Base-by-base conservation (phyloP, 768 basidiomycete genomes). In the Serpula lacrymans region DNA sequence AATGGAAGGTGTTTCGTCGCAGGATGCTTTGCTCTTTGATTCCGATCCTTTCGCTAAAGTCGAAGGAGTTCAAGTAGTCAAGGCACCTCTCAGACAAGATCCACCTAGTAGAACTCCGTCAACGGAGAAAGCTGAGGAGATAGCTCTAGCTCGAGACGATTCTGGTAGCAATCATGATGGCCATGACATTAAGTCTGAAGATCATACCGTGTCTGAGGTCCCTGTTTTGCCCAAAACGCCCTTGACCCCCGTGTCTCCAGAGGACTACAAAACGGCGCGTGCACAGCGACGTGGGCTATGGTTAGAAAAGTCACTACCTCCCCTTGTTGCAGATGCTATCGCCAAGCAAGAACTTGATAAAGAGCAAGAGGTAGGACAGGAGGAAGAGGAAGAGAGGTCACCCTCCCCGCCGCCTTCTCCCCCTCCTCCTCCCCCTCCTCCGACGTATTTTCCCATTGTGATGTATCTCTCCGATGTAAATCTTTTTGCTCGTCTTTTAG, bases 401-500 rank as follows among this genome's bases (percentile, higher is more conserved):
- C 34, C n/a, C 20, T 50, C 47, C 10, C 55, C 52, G 16, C 43
- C 21, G 8, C 37, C 42, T 21, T 50, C 58, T 11, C 48, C 48
- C 33, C 57, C 54, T 3, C 44, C 54, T 4, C 57, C 47, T 5
- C 48, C 53, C 33, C 14, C 14, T n/a, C 31, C 31, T 14, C 59
- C 59, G 5, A 50, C 52, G 2, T 55, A 64, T 21, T 80, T 80
- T 49, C 77, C 80, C 0, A 58, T 92, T 24, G 57, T 66, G n/a
- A 48, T 60, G 4, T 84, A 85, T 57, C 56, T 91, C 26, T 52
- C 71, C 6, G 60, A 78, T 33, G 67, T 75, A 1, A 62, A 63
- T 24, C 58, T 90, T 11, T 67, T 92, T 6, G 58, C 66, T 1
- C 49, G 57, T 5, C 55, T 91, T 18, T 63, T 92, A n/a, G 52